Base-by-base conservation (phyloP, 345 rosid species). In the Eucalyptus curtisii region DNA sequence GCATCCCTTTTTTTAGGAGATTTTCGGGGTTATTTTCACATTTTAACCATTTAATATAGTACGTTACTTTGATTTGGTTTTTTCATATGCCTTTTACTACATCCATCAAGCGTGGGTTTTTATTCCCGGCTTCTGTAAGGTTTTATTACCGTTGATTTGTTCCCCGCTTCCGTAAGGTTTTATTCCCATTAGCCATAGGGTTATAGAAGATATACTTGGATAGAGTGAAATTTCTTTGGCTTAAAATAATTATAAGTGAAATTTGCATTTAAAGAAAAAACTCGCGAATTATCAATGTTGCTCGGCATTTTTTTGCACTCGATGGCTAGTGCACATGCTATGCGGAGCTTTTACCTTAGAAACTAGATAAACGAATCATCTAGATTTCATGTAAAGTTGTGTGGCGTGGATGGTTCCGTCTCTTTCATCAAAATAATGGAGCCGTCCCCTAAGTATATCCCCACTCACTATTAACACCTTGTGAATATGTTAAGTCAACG, bases 151-250 rank as follows among this genome's bases (percentile, higher is more conserved):
- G 55, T 50, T 0, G 55, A 50, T 50, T 50, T 50, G 0, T 50
- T 17, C 55, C 0, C 22, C 22, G 0, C 22, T 50, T 52, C 55
- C 55, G 0, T 50, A 50, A 16, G 53, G 53, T 50, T 55, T 55
- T 24, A 55, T 20, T 53, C 59, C 0, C 59, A 53, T 53, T 27
- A 8, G 25, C 5, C 59, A 22, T 55, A 55, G 27, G 11, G 0
- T 20, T 22, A 55, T 0, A 20, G 0, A 55, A 20, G 59, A 55
- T 0, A 55, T 55, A 22, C 59, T 55, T 9, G 59, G 59, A 55
- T 8, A 9, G 59, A 55, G 27, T 20, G 59, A 24, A 55, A 27
- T 27, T 59, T 59, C 64, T 59, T 27, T 1, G 31, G 7, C 1
- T 24, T 59, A 59, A 59, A 55, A 55, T 55, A 8, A 55, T 22